Conservation (phyloP, 768 basidiomycete species). For the Serpula lacrymans region DNA sequence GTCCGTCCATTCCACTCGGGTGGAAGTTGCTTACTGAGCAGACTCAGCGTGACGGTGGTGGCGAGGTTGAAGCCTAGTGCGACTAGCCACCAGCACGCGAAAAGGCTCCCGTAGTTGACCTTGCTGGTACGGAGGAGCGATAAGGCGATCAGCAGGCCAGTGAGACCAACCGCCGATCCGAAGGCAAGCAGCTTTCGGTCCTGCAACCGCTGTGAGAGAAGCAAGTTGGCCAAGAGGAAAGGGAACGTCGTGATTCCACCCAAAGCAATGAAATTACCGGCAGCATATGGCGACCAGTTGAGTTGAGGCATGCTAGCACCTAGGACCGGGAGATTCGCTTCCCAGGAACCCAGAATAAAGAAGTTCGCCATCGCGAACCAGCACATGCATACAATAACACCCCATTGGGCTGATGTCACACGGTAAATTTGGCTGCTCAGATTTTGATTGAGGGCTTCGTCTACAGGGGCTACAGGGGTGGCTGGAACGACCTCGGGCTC, state of each 20-base stretch:
- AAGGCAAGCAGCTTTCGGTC: constrained; percentile 57
- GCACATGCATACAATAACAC: constrained; percentile 60
- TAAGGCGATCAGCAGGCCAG: constrained; percentile 51
- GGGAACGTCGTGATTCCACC: constrained; percentile 62
- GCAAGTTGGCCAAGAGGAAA: constrained; percentile 61
- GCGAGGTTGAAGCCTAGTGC: constrained; percentile 73
- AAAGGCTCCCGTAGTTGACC: constrained; percentile 46
- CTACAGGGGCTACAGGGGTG: not conserved
- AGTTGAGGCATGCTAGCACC: constrained; percentile 40
- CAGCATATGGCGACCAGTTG: constrained; percentile 56
- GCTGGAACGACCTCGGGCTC: no score
- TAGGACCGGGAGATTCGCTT: constrained; percentile 65
- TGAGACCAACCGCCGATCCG: constrained; percentile 48
- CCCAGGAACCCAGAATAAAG: constrained; percentile 69
- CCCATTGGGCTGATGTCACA: constrained; percentile 39
- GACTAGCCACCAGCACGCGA: constrained; percentile 43
- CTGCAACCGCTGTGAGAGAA: constrained; percentile 53
- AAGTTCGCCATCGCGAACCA: constrained; percentile 70
- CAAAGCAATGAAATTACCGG: constrained; percentile 69
- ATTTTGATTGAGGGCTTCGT: constrained; percentile 8
- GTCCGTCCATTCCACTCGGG: constrained; percentile 54
- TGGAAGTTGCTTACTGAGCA: constrained; percentile 68
- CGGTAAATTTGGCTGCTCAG: constrained; percentile 12
- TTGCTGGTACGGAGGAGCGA: constrained; percentile 37
- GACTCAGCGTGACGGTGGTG: constrained; percentile 64